phyloP scores from a whole-genome alignment of 2,329 filamentous ascomycete genomes.

The Didymella glomerata region DNA sequence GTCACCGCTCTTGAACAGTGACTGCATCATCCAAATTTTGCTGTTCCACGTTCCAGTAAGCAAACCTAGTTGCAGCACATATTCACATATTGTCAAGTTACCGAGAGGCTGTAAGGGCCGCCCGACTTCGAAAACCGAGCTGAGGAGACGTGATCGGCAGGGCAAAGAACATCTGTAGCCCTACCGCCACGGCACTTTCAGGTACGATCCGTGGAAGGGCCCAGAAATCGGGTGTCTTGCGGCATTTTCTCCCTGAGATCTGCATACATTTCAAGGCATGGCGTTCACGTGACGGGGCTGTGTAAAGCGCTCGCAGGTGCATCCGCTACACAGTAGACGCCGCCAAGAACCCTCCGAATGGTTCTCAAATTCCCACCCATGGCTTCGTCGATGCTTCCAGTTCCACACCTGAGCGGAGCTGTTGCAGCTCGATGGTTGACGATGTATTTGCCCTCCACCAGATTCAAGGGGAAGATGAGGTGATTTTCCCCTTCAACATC shows the following conservation, averaged over 20 bases:
- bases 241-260: slow-evolving; percentile 25
- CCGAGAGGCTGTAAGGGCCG: not conserved
- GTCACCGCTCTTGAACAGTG: slow-evolving; percentile 9
- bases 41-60: not conserved
- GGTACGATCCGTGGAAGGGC: slow-evolving; percentile 15
- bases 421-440: slow-evolving; percentile 29
- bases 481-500: slow-evolving; percentile 32
- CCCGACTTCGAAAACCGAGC: slow-evolving; percentile 1
- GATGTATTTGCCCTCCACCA: slow-evolving; percentile 35
- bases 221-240: slow-evolving; percentile 18
- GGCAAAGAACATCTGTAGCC: not conserved
- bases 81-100: not conserved
- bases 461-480: slow-evolving; percentile 23
- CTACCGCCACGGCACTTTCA: slow-evolving; percentile 8
- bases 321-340: slow-evolving; percentile 23
- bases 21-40: not conserved
- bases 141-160: slow-evolving; percentile 11
- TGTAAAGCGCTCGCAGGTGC: slow-evolving; percentile 23
- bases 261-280: slow-evolving; percentile 21
- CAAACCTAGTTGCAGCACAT: not conserved
- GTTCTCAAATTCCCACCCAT: slow-evolving; percentile 30
- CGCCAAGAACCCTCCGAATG: slow-evolving; percentile 22
- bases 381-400: slow-evolving; percentile 10
- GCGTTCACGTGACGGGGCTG: slow-evolving; percentile 25
- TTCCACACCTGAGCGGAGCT: slow-evolving; percentile 20